These are phyloP conservation scores for Senecio squalidus DNA, from an alignment of 140 eudicot genomes.

Conservation along the genomic window DNA sequence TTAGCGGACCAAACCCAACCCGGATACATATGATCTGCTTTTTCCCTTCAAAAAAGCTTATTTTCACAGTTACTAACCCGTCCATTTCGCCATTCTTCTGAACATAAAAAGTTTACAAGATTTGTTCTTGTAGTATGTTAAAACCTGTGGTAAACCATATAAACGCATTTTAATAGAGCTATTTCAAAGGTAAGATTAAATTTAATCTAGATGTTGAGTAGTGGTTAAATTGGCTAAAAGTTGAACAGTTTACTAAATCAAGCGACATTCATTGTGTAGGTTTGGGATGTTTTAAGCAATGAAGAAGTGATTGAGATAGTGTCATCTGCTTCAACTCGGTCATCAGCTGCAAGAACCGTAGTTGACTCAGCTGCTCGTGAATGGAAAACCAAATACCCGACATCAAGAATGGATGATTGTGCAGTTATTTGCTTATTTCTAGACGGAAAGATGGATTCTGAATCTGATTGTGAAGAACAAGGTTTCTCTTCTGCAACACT, in stretches of 20 bases:
- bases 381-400: constrained; percentile 81
- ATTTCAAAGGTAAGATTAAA: not conserved
- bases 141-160: not conserved
- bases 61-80: too few species aligned
- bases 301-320: constrained; percentile 80
- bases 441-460: constrained; percentile 86
- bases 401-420: constrained; percentile 94
- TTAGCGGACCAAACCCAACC: too few species aligned
- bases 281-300: constrained; percentile 87
- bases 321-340: constrained; percentile 55
- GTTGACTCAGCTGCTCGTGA: constrained; percentile 84
- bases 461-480: constrained; percentile 86
- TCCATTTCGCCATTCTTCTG: too few species aligned
- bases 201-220: not conserved
- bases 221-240: not conserved
- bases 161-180: not conserved
- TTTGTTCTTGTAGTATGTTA: too few species aligned
- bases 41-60: too few species aligned
- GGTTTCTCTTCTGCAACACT: constrained; percentile 77
- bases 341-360: constrained; percentile 67
- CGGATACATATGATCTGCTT: too few species aligned
- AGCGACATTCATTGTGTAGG: constrained; percentile 26
- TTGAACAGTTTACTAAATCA: not conserved
- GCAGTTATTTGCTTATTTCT: constrained; percentile 77
- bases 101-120: too few species aligned